A percentile compares a stretch with the other conserved stretches of the same genome.
Evolutionary conservation across 192 early-diverging fungal species (phyloP).

Genomic region (Coemansia sp.): DNA sequence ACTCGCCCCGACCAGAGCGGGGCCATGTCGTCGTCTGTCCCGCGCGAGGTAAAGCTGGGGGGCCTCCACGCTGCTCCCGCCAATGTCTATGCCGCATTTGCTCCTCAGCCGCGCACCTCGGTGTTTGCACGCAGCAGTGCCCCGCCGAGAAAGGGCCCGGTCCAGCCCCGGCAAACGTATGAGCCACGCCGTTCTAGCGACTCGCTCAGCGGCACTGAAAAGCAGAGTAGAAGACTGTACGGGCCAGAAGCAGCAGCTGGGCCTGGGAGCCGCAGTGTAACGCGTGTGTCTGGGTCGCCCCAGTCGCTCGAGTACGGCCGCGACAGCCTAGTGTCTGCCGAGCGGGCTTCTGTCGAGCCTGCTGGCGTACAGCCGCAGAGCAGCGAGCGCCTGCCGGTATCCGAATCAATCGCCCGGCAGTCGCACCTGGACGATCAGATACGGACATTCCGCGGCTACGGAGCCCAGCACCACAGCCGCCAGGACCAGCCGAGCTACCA

Average conservation of each 20-base stretch:
- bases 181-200: background rate
- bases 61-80: background rate
- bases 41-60: slow-evolving; percentile 15
- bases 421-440: slow-evolving; percentile 38
- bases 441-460: slow-evolving; percentile 21
- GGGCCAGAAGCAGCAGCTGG: too few relatives aligned
- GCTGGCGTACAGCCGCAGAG: background rate
- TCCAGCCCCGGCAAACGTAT: background rate
- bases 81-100: too few relatives aligned
- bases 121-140: slow-evolving; percentile 10
- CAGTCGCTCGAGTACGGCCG: slow-evolving; percentile 9
- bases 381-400: slow-evolving; percentile 4
- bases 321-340: background rate
- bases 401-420: slow-evolving; percentile 38
- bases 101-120: slow-evolving; percentile 24
- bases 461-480: background rate
- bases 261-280: too few relatives aligned
- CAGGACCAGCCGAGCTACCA: background rate
- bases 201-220: background rate
- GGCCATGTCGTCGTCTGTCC: slow-evolving; percentile 21
- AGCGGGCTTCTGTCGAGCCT: background rate
- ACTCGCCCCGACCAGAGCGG: slow-evolving; percentile 4
- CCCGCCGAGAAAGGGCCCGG: background rate
- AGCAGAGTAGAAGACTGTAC: too few relatives aligned
- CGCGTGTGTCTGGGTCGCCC: slow-evolving; percentile 25